phyloP scores from a whole-genome alignment of 306 rosid species.

The Urtica urens region DNA sequence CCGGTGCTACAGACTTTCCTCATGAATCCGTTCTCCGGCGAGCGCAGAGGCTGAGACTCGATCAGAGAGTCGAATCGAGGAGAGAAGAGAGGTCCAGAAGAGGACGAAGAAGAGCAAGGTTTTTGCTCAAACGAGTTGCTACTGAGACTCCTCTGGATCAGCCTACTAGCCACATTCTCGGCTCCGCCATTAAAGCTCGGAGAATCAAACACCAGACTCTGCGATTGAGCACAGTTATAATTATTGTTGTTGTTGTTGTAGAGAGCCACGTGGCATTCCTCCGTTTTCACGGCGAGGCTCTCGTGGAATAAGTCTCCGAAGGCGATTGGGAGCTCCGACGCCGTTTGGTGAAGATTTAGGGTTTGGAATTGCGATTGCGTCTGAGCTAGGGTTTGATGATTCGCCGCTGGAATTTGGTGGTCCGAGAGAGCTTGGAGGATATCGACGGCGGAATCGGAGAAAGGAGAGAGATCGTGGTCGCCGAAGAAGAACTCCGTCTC shows the following conservation, averaged over 20 bases:
- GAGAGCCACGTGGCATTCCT: conserved; percentile 35
- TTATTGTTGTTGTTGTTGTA: conserved; percentile 1
- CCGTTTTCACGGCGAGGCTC: conserved; percentile 42
- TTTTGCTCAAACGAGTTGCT: conserved; percentile 49
- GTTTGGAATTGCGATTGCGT: conserved; percentile 27
- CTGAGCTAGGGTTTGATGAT: conserved; percentile 18
- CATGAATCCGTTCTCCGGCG: conserved; percentile 34
- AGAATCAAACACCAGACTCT: conserved; percentile 16
- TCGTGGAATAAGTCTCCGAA: conserved; percentile 39
- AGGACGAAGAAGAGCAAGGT: conserved; percentile 14
- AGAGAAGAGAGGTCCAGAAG: conserved; percentile 21
- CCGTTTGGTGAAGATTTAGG: conserved; percentile 10
- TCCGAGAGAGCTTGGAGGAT: conserved; percentile 24
- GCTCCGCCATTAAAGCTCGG: conserved; percentile 36
- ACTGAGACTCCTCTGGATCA: conserved; percentile 63
- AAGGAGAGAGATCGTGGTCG: conserved; percentile 26
- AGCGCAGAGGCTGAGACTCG: conserved; percentile 31
- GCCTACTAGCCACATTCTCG: conserved; percentile 38
- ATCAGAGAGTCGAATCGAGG: conserved; percentile 27
- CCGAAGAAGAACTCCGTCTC: conserved; percentile 41
- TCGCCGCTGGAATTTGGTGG: conserved; percentile 10
- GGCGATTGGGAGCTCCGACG: conserved; percentile 24
- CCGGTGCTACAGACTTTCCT: conserved; percentile 61
- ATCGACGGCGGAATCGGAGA: conserved; percentile 34
- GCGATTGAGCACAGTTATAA: neutral